Base-by-base conservation (phyloP, 129 eudicot species). In the Chrysanthemum makinoi region DNA sequence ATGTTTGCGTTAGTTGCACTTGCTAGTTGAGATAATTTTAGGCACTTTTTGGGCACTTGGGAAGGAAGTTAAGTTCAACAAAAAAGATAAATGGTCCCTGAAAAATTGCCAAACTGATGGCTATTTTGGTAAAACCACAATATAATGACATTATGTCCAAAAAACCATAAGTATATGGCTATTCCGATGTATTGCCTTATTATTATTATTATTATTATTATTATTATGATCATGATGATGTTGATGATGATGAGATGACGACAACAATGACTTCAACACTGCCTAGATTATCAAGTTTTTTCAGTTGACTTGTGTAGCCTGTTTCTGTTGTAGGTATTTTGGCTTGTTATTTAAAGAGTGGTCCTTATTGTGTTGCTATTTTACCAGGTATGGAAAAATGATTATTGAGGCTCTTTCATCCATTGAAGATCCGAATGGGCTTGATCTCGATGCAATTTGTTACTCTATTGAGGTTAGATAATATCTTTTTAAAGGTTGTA, bases 231-330 rank as follows among this genome's bases (percentile, higher is more conserved):
- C 10, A 39, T 6, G 10, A 7, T 6, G 46, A 33, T 33, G 39
- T 4, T 3, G 46, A 39, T 6, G 10, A 7, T 6, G 46, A 39
- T 28, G 33, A 16, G 59, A 53, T 7, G 28, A 24, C 16, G 10
- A 68, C 18, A 28, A 10, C 35, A 16, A 30, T 53, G 51, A 69
- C 10, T 68, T 52, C 33, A 69, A 39, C 16, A 19, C 22, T 65
- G 28, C 35, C 54, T 39, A 46, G 66, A 67, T 46, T 20, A 66
- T 16, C 66, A 68, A 54, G 60, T n/a, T 7, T 19, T 16, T 54
- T 54, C 8, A 6, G 60, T 16, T 54, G 20, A 6, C 20, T 54
- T 54, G 10, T 17, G 24, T 5, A 3, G 9, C 60, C 20, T 54
- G 60, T 7, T 54, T 54, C 60, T 54, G 3, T 16, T 16, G 60